Evolutionary conservation across 768 basidiomycete genomes (phyloP), one percentile per base, ranked within the genome.

Genomic region (Leccinellum albellum): DNA sequence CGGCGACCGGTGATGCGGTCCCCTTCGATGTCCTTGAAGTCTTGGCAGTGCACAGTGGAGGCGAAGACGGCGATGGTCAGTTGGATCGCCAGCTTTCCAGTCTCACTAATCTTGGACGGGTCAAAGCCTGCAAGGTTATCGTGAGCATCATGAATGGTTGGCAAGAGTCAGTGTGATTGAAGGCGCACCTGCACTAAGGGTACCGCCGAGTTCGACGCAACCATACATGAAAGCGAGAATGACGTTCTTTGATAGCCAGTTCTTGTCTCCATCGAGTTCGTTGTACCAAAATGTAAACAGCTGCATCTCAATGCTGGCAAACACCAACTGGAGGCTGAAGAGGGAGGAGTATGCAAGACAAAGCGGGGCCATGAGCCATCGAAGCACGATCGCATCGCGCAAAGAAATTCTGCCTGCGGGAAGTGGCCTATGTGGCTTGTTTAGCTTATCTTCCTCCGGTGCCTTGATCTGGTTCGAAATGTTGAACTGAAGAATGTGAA

Each of bases 21-120:
- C 0, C 80, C 80, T n/a, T 70, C 67, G 14, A 74, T 61, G 53
- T 82, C 81, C 28, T 76, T 70, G 56, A 78, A 82, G 55, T 82
- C 81, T 63, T 80, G 78, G 3, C 77, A 74, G 21, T 81, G 79
- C 12, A 80, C 76, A 4, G 79, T 81, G 0, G 79, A 79, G 2
- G 74, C 63, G 33, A 80, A 72, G 15, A 79, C 73, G 0, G 69
- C 68, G 8, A 73, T 67, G 24, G 75, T 78, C 48, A 76, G 56
- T 44, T 67, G 66, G 32, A 76, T 59, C 0, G 79, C 72, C 5
- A 73, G 57, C 37, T 62, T 59, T 4, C 65, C 71, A 1, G 69
- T 71, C 6, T 66, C 56, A 28, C 70, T 73, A 21, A 75, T 56
- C 4, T 48, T 52, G 4, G 61, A 53, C n/a, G 59, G 54, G 49